Conservation (phyloP, 768 basidiomycete species). For the Favolaschia claudopus region DNA sequence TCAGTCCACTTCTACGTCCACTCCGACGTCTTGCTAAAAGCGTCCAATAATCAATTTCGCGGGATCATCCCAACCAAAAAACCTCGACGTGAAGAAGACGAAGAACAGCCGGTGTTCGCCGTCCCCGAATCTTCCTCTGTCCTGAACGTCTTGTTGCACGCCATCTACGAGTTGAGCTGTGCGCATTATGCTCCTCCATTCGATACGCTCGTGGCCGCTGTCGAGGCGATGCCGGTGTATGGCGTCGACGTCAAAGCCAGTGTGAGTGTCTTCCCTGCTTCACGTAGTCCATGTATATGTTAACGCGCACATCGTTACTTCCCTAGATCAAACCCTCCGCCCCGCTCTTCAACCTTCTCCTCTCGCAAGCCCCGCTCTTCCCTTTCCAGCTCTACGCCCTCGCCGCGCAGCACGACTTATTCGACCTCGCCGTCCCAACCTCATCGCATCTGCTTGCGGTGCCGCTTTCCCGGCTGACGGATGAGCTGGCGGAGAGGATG, state of each 20-base stretch:
- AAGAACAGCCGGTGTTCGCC: conserved; percentile 60
- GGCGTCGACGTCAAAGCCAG: conserved; percentile 59
- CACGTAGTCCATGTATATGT: too few species aligned
- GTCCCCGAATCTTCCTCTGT: conserved; percentile 66
- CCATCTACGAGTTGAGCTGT: conserved; percentile 75
- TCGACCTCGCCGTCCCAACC: conserved; percentile 77
- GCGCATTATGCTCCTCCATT: conserved; percentile 77
- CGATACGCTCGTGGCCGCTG: conserved; percentile 61
- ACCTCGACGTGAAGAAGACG: conserved; percentile 42
- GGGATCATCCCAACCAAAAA: conserved; percentile 62
- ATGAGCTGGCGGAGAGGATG: conserved; percentile 73
- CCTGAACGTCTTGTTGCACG: conserved; percentile 78
- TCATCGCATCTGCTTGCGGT: conserved; percentile 80
- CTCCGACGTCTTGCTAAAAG: conserved; percentile 58
- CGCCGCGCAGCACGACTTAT: conserved; percentile 70
- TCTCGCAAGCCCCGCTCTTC: conserved; percentile 70
- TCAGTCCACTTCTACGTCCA: conserved; percentile 89
- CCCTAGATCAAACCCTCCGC: conserved; percentile 55
- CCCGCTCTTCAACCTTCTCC: conserved; percentile 64
- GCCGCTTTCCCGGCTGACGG: conserved; percentile 70
- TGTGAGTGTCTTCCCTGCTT: not conserved
- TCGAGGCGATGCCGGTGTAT: conserved; percentile 64
- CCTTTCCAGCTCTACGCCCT: conserved; percentile 79
- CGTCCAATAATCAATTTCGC: conserved; percentile 72
- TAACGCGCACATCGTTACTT: not conserved